These are phyloP conservation scores for Speleostelium caveatum DNA, from an alignment of 78 protist genomes.

Conservation along the genomic window DNA sequence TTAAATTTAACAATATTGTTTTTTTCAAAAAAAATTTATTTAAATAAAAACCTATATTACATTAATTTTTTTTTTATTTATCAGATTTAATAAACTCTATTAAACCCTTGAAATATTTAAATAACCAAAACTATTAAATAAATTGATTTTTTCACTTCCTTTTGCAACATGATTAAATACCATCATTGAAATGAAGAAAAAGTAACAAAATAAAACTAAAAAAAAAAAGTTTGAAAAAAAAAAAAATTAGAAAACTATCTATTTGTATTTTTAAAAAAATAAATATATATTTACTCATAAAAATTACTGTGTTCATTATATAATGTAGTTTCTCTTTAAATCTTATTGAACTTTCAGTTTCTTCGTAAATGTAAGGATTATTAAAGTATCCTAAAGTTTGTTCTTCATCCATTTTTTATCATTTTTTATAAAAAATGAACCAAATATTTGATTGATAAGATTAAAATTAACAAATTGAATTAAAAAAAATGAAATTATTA, in stretches of 20 bases:
- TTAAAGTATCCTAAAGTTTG: conserved; percentile 4
- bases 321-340: background rate
- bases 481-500: background rate
- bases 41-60: no score
- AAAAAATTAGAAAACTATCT: background rate
- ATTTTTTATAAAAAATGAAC: background rate
- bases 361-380: background rate
- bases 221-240: no score
- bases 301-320: background rate
- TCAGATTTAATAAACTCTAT: no score
- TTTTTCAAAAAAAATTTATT: no score
- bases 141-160: no score
- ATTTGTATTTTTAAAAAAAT: background rate
- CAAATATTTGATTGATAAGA: background rate
- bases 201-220: no score
- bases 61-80: no score
- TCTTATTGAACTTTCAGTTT: background rate
- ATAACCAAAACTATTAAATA: no score
- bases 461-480: background rate
- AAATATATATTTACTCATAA: background rate
- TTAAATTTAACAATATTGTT: no score
- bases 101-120: no score
- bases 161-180: no score
- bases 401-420: conserved; percentile 48
- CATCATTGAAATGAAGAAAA: no score